Conservation (phyloP, 345 rosid genomes). For the Sisymbrium altissimum region DNA sequence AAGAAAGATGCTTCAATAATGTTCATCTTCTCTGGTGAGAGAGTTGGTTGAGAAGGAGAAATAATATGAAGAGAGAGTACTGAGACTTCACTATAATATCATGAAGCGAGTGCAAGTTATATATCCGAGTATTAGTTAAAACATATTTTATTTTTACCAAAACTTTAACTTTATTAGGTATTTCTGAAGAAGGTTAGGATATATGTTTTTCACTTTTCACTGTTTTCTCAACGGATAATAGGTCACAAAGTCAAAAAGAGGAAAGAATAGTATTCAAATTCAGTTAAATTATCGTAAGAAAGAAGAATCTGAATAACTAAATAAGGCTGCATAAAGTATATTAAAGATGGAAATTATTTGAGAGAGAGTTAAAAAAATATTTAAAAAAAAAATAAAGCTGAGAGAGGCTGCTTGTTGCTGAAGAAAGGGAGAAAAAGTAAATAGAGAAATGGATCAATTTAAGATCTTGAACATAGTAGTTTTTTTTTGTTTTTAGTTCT, state of each 20-base stretch:
- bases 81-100: constrained; percentile 25
- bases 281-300: neutral
- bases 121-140: neutral
- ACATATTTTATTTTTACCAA: neutral
- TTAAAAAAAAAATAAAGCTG: constrained; percentile 3
- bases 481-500: neutral
- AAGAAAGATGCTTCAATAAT: constrained; percentile 8
- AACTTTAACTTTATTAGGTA: constrained; percentile 17
- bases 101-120: neutral
- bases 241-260: neutral
- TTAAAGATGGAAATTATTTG: constrained; percentile 18
- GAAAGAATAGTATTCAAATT: neutral
- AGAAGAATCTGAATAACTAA: constrained; percentile 1
- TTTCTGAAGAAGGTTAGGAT: neutral
- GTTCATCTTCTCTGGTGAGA: constrained; percentile 22
- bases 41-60: constrained; percentile 28
- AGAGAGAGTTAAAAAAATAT: neutral
- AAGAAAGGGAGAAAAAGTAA: constrained; percentile 14
- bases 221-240: constrained; percentile 9
- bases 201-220: neutral
- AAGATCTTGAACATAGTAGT: neutral
- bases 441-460: neutral
- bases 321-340: constrained; percentile 29
- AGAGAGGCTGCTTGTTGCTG: constrained; percentile 5
- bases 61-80: constrained; percentile 26